Base-by-base conservation (phyloP, 345 rosid species). In the Boechera divaricarpa region DNA sequence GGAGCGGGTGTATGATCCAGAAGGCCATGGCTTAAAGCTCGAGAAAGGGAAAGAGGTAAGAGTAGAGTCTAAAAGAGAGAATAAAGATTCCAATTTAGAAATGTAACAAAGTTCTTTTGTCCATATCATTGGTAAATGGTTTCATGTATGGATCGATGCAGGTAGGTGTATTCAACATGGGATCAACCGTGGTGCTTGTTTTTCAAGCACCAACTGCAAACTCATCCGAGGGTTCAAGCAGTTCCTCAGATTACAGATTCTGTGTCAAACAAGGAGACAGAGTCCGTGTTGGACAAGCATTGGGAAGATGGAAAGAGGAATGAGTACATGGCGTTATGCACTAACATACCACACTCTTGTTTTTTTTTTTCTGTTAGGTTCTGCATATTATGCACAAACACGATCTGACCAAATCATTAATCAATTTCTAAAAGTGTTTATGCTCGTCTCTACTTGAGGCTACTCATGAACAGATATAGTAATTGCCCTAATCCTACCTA, bases 141-240 rank as follows among this genome's bases (percentile, higher is more conserved):
- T n/a, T 57, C 41, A 68, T 74, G 54, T 18, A 63, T 53, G 54
- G 36, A 31, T 77, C 29, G 24, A 36, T 71, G 55, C 85, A 92
- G 98, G 79, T 95, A 18, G 99, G 84, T 63, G 98, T 82, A 47
- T 91, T 95, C 83, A 89, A 92, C 85, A 85, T 91, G 93, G 98
- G 99, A 77, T 95, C 98, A 1, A 92, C 98, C 0, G 98, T 92
- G 7, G 99, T 95, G 60, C 92, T 95, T 6, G 86, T 95, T 54
- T 95, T 95, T 80, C 91, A 95, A 51, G 99, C 98, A 52, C 96
- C 95, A 11, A 77, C 86, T 5, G 51, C 76, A 57, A 85, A 82
- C 67, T 74, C 85, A 49, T 64, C 67, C 1, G 70, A 85, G 54
- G 74, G 70, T 7, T 73, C 45, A 24, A 54, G 79, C 42, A 70